These are phyloP conservation scores for Elaeis oleifera DNA, from an alignment of 202 grass and related monocot species.

Conservation along the genomic window DNA sequence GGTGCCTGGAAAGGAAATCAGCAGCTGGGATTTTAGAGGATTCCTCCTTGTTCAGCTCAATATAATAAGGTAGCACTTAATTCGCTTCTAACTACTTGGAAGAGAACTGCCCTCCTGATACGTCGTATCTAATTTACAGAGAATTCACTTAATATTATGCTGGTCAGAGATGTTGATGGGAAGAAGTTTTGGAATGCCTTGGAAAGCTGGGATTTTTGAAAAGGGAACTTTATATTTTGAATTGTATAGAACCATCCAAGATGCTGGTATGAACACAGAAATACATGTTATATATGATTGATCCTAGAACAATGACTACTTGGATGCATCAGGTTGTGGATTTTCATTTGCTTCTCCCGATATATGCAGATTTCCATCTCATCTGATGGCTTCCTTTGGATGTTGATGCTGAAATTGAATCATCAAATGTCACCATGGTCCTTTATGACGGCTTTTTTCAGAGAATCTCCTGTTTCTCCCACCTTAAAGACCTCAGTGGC, in stretches of 20 bases:
- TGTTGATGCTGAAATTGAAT: conserved; percentile 58
- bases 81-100: conserved; percentile 2
- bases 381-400: conserved; percentile 32
- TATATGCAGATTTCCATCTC: conserved; percentile 63
- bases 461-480: conserved; percentile 56
- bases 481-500: conserved; percentile 47
- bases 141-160: conserved; percentile 71
- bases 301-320: too few species aligned
- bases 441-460: conserved; percentile 77
- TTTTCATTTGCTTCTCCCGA: too few species aligned
- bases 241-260: conserved; percentile 50
- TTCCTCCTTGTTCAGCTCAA: conserved; percentile 54
- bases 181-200: conserved; percentile 78
- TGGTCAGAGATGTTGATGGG: conserved; percentile 65
- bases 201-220: conserved; percentile 44
- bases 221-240: conserved; percentile 53
- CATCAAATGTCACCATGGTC: conserved; percentile 52
- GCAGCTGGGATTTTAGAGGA: conserved; percentile 40
- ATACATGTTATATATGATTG: neutral
- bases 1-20: conserved; percentile 33
- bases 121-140: conserved; percentile 30
- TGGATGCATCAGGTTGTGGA: too few species aligned
- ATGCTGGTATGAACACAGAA: conserved; percentile 54
- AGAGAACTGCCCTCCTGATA: conserved; percentile 26
- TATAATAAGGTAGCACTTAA: conserved; percentile 48